Conservation (phyloP, 2,329 filamentous ascomycete genomes). For the Ceratocystis cacaofunesta region DNA sequence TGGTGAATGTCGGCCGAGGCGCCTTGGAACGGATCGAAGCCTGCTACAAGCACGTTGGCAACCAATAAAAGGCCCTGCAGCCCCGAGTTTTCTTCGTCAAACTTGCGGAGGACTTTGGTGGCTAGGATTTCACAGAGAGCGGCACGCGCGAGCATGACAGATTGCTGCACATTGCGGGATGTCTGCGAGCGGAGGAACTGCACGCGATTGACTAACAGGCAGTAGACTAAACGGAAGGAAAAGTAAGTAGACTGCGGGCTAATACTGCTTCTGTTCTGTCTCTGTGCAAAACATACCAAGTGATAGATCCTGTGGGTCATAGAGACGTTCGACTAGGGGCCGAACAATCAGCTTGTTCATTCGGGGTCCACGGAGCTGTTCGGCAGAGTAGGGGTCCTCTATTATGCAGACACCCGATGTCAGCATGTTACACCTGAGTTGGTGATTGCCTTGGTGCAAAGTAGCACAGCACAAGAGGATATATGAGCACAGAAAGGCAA, state of each 20-base stretch:
- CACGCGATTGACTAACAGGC: conserved; percentile 53
- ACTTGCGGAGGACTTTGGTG: conserved; percentile 48
- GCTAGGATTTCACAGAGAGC: conserved; percentile 55
- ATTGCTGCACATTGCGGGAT: conserved; percentile 49
- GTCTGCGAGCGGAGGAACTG: conserved; percentile 53
- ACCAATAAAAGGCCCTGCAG: conserved; percentile 48
- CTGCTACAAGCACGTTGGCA: conserved; percentile 36
- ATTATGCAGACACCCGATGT: neutral
- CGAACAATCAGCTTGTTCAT: conserved; percentile 49
- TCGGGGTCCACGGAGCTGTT: conserved; percentile 48
- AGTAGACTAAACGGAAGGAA: conserved; percentile 39
- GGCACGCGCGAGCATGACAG: conserved; percentile 52
- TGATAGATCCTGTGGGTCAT: conserved; percentile 46
- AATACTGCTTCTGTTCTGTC: neutral
- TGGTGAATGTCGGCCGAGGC: conserved; percentile 29
- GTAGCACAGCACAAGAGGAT: neutral
- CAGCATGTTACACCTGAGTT: neutral
- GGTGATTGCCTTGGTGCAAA: neutral
- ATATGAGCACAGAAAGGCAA: neutral
- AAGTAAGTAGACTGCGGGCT: conserved; percentile 2
- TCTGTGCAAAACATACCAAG: conserved; percentile 29
- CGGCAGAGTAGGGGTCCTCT: conserved; percentile 30
- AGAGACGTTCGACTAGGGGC: conserved; percentile 48
- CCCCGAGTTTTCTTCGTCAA: conserved; percentile 52
- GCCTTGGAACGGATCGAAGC: conserved; percentile 16